Percentiles rank a stretch among this genome's conserved stretches.
These are phyloP conservation scores for Pseudocohnilembus persalinus DNA, from an alignment of 169 alveolate genomes.

Conservation along the genomic window DNA sequence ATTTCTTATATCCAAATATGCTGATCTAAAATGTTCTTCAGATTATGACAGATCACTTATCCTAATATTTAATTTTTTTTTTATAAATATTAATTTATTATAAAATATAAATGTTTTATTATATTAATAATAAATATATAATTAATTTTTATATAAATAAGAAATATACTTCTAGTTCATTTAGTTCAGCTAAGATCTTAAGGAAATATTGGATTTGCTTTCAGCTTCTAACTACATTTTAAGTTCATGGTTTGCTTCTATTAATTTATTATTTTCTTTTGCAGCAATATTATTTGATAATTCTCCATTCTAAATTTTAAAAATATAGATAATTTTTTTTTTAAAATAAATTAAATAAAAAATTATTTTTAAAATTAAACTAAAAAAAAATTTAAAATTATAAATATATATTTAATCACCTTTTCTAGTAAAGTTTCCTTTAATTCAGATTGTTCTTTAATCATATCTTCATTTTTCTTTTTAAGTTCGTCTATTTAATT, in stretches of 20 bases:
- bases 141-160: no score
- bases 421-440: no score
- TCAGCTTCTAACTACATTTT: constrained; percentile 6
- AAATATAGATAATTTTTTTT: neutral
- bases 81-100: no score
- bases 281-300: neutral
- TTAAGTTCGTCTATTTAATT: constrained; percentile 1
- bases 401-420: no score
- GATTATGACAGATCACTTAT: neutral
- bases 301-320: neutral
- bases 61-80: no score
- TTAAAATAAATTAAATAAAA: no score
- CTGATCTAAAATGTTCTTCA: constrained; percentile 18
- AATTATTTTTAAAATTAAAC: no score
- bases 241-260: constrained; percentile 5
- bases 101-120: no score
- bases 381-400: no score
- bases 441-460: neutral
- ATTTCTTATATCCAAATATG: constrained; percentile 19
- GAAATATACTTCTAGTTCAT: neutral
- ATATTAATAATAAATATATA: no score
- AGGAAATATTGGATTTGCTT: neutral
- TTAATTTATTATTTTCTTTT: neutral
- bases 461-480: neutral
- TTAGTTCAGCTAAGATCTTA: constrained; percentile 4